A percentile compares a stretch with the other conserved stretches of the same genome.
These are phyloP conservation scores for Eragrostis tef DNA, from an alignment of 202 grass and related monocot genomes.

Conservation along the genomic window DNA sequence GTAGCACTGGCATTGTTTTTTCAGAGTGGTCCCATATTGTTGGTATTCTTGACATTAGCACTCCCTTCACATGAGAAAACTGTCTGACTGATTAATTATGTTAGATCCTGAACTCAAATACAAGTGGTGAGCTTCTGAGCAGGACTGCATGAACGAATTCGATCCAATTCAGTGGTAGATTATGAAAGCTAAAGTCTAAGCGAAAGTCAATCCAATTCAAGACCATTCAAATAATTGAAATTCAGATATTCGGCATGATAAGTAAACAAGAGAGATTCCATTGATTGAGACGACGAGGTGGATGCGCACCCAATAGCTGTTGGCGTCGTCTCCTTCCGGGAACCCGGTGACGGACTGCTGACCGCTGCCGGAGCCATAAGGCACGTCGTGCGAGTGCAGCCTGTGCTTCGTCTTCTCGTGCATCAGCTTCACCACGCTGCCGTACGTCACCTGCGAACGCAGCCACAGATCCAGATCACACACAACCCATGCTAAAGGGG, in stretches of 20 bases:
- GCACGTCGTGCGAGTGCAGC: constrained; percentile 80
- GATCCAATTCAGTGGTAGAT: background rate
- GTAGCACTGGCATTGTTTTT: background rate
- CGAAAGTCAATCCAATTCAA: constrained; percentile 21
- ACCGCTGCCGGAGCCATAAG: constrained; percentile 79
- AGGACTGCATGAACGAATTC: background rate
- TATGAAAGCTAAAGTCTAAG: constrained; percentile 8
- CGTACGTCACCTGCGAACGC: constrained; percentile 56
- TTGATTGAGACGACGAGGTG: background rate
- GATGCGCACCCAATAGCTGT: constrained; percentile 80
- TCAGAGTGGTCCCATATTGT: background rate
- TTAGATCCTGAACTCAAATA: background rate
- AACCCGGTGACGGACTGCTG: constrained; percentile 81
- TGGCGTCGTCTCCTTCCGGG: constrained; percentile 65
- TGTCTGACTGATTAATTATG: background rate
- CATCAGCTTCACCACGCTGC: constrained; percentile 74
- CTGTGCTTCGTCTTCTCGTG: constrained; percentile 81
- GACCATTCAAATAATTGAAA: background rate
- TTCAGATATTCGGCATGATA: background rate
- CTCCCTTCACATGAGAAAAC: background rate
- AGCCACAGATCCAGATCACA: constrained; percentile 39
- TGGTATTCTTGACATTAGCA: background rate
- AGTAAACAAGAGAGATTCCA: background rate
- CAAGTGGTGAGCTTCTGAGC: background rate
- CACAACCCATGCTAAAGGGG: background rate